These are phyloP conservation scores for Sporothrix pseudoabietina DNA, from an alignment of 2,329 filamentous ascomycete species.

Conservation along the genomic window DNA sequence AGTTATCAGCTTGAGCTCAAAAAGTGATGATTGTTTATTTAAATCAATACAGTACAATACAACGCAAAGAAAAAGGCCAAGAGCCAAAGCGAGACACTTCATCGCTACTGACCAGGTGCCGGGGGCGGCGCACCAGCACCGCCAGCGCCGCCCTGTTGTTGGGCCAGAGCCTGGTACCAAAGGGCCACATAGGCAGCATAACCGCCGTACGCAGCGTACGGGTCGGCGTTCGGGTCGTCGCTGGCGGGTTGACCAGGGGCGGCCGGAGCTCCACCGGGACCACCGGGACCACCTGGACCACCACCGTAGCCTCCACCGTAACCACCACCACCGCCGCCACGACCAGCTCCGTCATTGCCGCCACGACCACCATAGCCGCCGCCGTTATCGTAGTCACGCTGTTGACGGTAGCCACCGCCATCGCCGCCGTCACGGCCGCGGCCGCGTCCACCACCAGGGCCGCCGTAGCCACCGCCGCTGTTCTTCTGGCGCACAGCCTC, in stretches of 20 bases:
- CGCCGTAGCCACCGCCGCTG: slow-evolving; percentile 48
- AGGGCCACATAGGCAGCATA: slow-evolving; percentile 78
- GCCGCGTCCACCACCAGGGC: slow-evolving; percentile 47
- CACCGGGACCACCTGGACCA: slow-evolving; percentile 52
- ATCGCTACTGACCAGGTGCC: slow-evolving; percentile 25
- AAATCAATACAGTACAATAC: not conserved
- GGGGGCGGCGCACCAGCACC: slow-evolving; percentile 29
- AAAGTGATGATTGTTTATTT: not conserved
- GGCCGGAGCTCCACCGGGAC: slow-evolving; percentile 39
- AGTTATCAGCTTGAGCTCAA: not conserved
- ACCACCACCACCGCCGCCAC: slow-evolving; percentile 49
- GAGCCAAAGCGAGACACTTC: not conserved
- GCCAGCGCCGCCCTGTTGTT: slow-evolving; percentile 37
- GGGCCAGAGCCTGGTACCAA: slow-evolving; percentile 71
- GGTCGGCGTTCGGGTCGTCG: slow-evolving; percentile 59
- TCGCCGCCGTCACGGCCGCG: slow-evolving; percentile 56
- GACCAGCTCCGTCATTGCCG: slow-evolving; percentile 46
- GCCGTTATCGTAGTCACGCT: slow-evolving; percentile 44
- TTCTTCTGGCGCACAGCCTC: slow-evolving; percentile 72
- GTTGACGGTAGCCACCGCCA: slow-evolving; percentile 52
- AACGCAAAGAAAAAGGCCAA: not conserved
- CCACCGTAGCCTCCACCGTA: slow-evolving; percentile 52
- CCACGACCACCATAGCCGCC: slow-evolving; percentile 49
- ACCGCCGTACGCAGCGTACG: slow-evolving; percentile 80
- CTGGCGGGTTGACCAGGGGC: slow-evolving; percentile 48